These are phyloP conservation scores for Phialophora expanda DNA, from an alignment of 2,329 filamentous ascomycete genomes.

Conservation along the genomic window DNA sequence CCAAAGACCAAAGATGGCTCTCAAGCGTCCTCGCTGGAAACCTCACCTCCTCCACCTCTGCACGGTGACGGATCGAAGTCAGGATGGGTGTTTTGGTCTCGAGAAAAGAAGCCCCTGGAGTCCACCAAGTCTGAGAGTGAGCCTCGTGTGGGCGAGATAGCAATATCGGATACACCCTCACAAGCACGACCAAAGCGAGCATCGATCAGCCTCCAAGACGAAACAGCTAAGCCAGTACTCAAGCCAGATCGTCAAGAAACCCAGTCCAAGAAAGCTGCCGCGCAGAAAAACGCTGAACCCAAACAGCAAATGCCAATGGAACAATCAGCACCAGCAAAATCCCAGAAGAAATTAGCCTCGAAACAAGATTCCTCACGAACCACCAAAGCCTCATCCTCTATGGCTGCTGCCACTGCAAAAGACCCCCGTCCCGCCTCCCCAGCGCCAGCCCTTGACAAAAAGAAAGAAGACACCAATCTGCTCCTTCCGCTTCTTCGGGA, in stretches of 20 bases:
- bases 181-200: conserved; percentile 41
- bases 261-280: conserved; percentile 20
- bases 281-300: conserved; percentile 20
- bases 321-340: conserved; percentile 30
- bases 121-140: conserved; percentile 30
- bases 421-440: conserved; percentile 35
- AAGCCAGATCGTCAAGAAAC: conserved; percentile 19
- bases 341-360: conserved; percentile 44
- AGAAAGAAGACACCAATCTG: conserved; percentile 50
- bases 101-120: conserved; percentile 32
- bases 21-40: conserved; percentile 35
- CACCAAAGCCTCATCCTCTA: conserved; percentile 31
- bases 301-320: conserved; percentile 10
- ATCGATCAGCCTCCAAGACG: conserved; percentile 39
- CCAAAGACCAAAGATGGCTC: conserved; percentile 33
- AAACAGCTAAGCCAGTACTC: conserved; percentile 19
- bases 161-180: conserved; percentile 38
- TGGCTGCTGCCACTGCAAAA: conserved; percentile 1
- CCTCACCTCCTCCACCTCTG: conserved; percentile 35
- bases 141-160: conserved; percentile 37
- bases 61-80: conserved; percentile 34
- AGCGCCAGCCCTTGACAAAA: conserved; percentile 35
- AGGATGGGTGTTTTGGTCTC: conserved; percentile 42
- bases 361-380: conserved; percentile 31
- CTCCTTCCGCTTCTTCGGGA: conserved; percentile 55